Evolutionary conservation across 108 stramenopile genomes (phyloP).

Genomic region (Pseudonitzschia multistriata): DNA sequence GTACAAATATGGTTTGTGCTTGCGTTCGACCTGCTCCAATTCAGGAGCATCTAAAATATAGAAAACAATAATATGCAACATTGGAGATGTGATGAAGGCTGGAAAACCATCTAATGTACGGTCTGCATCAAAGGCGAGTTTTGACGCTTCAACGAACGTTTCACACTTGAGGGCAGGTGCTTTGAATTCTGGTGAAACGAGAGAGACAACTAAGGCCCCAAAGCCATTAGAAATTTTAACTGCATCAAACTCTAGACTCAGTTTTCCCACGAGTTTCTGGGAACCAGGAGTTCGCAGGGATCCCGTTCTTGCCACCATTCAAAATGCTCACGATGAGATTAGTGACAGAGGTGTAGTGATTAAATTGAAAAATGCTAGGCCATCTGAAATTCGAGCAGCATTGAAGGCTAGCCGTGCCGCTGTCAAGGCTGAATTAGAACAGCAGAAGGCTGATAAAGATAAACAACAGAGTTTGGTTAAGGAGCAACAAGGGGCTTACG

Average conservation of each 20-base stretch:
- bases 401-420: conserved; percentile 9
- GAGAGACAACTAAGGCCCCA: neutral
- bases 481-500: conserved; percentile 13
- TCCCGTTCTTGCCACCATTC: no score
- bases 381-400: conserved; percentile 30
- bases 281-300: no score
- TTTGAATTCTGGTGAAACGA: neutral
- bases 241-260: neutral
- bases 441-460: neutral
- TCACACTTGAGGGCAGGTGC: neutral
- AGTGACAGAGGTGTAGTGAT: no score
- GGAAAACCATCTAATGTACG: conserved; percentile 34
- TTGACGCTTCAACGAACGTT: neutral
- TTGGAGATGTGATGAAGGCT: neutral
- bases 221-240: neutral
- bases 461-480: conserved; percentile 6
- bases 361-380: conserved; percentile 15
- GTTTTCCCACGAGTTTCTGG: neutral
- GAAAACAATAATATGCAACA: no score
- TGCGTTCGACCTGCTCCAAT: no score
- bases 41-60: no score
- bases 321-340: no score
- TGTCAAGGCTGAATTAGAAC: neutral
- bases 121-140: conserved; percentile 15
- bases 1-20: no score